Conservation (phyloP, 768 basidiomycete genomes). For the Lyophyllum decastes region DNA sequence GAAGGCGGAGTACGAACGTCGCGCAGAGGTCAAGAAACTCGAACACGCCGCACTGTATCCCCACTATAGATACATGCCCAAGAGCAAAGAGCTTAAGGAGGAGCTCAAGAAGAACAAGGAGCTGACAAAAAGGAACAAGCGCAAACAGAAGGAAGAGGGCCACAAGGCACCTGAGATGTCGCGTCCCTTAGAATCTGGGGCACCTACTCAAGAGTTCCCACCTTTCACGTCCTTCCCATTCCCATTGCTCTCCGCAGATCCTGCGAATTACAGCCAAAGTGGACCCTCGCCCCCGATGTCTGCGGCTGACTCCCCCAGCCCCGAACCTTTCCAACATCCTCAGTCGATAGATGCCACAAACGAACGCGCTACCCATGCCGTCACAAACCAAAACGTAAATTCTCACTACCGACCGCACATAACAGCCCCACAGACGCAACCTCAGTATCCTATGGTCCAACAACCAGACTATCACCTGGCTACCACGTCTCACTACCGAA, state of each 20-base stretch:
- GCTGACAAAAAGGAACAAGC: conserved; percentile 18
- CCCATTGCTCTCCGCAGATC: conserved; percentile 19
- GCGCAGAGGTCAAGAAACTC: conserved; percentile 53
- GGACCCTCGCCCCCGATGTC: conserved; percentile 59
- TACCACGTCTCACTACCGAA: conserved; percentile 1
- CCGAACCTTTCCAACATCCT: conserved; percentile 16
- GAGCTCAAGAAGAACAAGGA: conserved; percentile 43
- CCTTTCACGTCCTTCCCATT: conserved; percentile 17
- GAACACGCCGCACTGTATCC: conserved; percentile 55
- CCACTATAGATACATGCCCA: conserved; percentile 56
- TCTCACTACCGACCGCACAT: conserved; percentile 10
- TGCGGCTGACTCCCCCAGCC: conserved; percentile 46
- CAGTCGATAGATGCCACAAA: neutral
- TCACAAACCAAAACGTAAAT: neutral
- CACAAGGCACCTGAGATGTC: neutral
- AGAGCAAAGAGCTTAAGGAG: conserved; percentile 48
- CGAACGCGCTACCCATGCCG: neutral
- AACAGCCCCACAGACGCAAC: neutral
- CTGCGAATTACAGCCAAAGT: conserved; percentile 33
- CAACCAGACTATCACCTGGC: neutral
- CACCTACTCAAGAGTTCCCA: conserved; percentile 5
- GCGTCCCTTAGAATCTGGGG: neutral
- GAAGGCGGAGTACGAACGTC: conserved; percentile 50
- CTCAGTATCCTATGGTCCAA: neutral
- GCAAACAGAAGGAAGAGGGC: neutral